phyloP scores from a whole-genome alignment of 371 early-diverging fungal genomes.

The Mortierella sp. region DNA sequence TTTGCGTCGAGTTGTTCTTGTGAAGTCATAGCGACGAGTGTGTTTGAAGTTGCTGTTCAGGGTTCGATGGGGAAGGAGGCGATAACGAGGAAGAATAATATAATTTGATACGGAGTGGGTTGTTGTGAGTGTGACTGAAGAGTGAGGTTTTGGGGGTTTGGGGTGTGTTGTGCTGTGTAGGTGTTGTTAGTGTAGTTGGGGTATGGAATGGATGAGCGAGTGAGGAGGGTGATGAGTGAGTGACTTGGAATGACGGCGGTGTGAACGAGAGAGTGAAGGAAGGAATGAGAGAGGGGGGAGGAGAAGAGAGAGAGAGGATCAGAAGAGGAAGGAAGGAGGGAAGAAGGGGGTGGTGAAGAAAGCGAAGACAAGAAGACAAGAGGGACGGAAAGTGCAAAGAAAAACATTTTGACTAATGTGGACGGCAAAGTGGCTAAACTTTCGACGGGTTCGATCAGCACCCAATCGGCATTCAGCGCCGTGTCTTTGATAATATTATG shows the following conservation, averaged over 20 bases:
- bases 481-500: no score
- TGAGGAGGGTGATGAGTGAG: background rate
- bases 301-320: background rate
- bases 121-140: background rate
- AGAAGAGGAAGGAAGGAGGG: background rate
- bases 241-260: background rate
- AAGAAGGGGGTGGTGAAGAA: background rate
- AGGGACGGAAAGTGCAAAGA: background rate
- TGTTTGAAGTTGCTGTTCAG: background rate
- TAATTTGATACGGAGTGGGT: background rate
- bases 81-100: background rate
- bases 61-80: background rate
- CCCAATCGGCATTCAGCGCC: background rate
- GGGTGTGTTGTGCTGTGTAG: background rate
- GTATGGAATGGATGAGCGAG: background rate
- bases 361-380: background rate
- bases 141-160: background rate
- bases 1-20: constrained; percentile 58
- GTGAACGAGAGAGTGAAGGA: background rate
- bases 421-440: background rate
- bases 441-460: background rate
- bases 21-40: constrained; percentile 25
- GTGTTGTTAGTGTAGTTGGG: background rate
- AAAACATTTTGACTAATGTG: background rate
- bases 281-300: background rate